Conservation (phyloP, 352 stramenopile genomes). For the Pythium aphanidermatum region DNA sequence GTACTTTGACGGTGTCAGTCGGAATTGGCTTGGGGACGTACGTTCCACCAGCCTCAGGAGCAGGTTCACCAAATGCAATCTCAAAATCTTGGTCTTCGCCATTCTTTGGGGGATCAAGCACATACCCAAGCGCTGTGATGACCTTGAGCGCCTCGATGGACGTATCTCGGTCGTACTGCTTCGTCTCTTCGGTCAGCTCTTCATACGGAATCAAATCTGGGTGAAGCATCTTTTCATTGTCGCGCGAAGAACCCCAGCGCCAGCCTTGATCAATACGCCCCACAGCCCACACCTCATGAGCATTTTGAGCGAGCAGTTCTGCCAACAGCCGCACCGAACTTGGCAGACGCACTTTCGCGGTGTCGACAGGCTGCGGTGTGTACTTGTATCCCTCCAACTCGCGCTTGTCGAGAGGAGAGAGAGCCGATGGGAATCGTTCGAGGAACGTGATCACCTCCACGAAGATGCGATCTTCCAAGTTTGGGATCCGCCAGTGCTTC, state of each 20-base stretch:
- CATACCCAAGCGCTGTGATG: conserved; percentile 66
- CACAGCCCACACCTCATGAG: conserved; percentile 78
- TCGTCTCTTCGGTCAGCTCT: conserved; percentile 62
- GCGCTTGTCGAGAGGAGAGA: conserved; percentile 67
- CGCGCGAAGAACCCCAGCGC: conserved; percentile 49
- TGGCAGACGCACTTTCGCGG: conserved; percentile 48
- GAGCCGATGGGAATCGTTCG: conserved; percentile 61
- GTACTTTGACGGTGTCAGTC: conserved; percentile 56
- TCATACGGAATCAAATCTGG: conserved; percentile 71
- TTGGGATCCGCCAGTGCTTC: conserved; percentile 38
- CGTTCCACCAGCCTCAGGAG: conserved; percentile 39
- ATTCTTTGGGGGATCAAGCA: conserved; percentile 45
- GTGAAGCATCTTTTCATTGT: conserved; percentile 67
- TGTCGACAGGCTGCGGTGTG: conserved; percentile 57
- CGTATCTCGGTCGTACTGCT: conserved; percentile 78
- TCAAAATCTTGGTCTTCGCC: conserved; percentile 49
- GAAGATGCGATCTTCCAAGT: conserved; percentile 67
- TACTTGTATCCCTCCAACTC: conserved; percentile 81
- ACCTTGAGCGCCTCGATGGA: conserved; percentile 75
- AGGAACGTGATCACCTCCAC: conserved; percentile 70
- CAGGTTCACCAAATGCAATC: conserved; percentile 27
- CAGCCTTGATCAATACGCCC: conserved; percentile 63
- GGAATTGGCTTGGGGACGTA: conserved; percentile 60
- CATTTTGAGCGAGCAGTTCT: conserved; percentile 68
- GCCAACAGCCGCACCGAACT: conserved; percentile 55